Evolutionary conservation across 164 flowering plant species (phyloP), one percentile per base, ranked within the genome.

Genomic region (Echeveria elegans): DNA sequence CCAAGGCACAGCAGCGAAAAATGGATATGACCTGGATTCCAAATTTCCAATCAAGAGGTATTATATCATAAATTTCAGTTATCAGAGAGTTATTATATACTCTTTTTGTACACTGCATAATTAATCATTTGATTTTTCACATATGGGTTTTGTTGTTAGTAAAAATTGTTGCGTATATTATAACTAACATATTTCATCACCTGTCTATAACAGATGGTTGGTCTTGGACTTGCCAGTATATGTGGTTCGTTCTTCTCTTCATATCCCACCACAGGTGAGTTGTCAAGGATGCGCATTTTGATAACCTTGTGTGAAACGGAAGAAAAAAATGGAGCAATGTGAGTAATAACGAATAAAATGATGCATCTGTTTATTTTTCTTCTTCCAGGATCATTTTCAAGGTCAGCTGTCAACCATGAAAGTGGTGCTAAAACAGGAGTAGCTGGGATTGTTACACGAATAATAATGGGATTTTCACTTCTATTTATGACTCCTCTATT

Each of bases 11-110:
- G 99, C 99, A 47, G 96, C 99, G 47, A 95, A 95, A 76, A 89
- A 95, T 77, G 97, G 99, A 68, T 92, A 95, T 76, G 97, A 95
- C 70, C 72, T 95, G 79, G 97, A 95, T 69, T 80, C 99, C 63
- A 95, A 92, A 97, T 92, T 69, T 80, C 99, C 63, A 95, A 92
- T 80, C 97, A 83, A 78, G 99, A 95, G 97, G 99, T 92, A 76
- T 68, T 74, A 31, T 67, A 19, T 19, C 63, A 23, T 4, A 19
- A 58, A 29, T 26, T 36, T 47, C 4, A 10, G 19, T 40, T 65
- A 29, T 58, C 14, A 53, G 43, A 47, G n/a, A 52, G 7, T 18
- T 23, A 21, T 52, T 52, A 23, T 6, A 28, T 52, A 29, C 29
- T 52, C 15, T 8, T 23, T 2, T 8, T 21, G 4, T 24, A 11